Conservation (phyloP, 2,329 filamentous ascomycete species). For the Karstenula rhodostoma region DNA sequence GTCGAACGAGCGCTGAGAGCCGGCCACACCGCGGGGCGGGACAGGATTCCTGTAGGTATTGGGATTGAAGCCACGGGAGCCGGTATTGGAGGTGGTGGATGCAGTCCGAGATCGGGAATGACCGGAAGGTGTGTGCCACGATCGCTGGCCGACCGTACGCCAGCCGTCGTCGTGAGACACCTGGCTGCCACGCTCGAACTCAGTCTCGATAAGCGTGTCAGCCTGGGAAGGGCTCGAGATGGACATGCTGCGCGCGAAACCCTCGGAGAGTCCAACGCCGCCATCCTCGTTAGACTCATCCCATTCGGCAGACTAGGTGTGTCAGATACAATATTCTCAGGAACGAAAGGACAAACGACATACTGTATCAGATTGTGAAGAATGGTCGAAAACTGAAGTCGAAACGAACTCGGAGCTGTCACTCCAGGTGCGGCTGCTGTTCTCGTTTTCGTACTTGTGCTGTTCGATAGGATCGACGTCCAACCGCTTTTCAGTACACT, state of each 20-base stretch:
- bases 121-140: constrained; percentile 35
- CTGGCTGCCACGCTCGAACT: constrained; percentile 22
- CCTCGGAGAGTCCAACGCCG: constrained; percentile 27
- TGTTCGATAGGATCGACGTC: constrained; percentile 34
- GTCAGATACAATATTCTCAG: background rate
- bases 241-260: constrained; percentile 28
- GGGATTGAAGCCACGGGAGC: constrained; percentile 27
- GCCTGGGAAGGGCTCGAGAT: constrained; percentile 16
- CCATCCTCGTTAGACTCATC: constrained; percentile 22
- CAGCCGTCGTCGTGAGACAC: constrained; percentile 16
- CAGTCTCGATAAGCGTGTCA: constrained; percentile 31
- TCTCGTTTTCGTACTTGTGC: constrained; percentile 47
- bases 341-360: constrained; percentile 10
- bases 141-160: constrained; percentile 27
- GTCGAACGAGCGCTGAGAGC: constrained; percentile 28
- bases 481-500: constrained; percentile 39
- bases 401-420: constrained; percentile 18
- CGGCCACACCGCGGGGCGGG: constrained; percentile 19
- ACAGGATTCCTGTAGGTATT: constrained; percentile 31
- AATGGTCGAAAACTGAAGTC: constrained; percentile 32
- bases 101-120: background rate
- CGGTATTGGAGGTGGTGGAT: constrained; percentile 11
- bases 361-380: constrained; percentile 31
- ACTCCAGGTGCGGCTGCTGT: constrained; percentile 30
- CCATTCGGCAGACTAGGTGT: constrained; percentile 21